Conservation (phyloP, 768 basidiomycete genomes). For the Leccinum obscurum region DNA sequence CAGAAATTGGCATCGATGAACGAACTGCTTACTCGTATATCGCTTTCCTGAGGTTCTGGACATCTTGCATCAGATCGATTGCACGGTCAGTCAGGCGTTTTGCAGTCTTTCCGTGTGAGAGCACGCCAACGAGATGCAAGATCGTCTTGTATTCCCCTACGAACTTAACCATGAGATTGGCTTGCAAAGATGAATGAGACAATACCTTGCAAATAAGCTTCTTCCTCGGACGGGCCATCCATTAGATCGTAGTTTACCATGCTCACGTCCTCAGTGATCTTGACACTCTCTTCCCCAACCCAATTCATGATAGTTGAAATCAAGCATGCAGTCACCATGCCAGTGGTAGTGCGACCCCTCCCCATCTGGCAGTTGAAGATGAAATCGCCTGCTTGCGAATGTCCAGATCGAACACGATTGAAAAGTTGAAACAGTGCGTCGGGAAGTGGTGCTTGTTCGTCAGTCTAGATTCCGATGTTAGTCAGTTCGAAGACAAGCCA, state of each 20-base stretch:
- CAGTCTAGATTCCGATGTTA: conserved; percentile 60
- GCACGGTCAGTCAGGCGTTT: conserved; percentile 88
- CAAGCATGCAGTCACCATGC: conserved; percentile 89
- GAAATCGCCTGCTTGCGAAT: conserved; percentile 69
- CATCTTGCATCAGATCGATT: conserved; percentile 92
- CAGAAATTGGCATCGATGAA: neutral
- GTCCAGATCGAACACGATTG: conserved; percentile 61
- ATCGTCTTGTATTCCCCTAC: conserved; percentile 98
- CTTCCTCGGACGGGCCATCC: conserved; percentile 84
- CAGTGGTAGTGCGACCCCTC: conserved; percentile 88
- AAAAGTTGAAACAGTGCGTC: conserved; percentile 79
- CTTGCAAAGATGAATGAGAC: neutral
- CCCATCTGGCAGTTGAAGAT: conserved; percentile 99
- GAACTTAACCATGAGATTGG: neutral
- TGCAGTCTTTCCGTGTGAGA: conserved; percentile 89
- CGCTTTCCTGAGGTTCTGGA: conserved; percentile 94
- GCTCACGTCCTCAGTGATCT: conserved; percentile 36
- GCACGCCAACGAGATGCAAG: conserved; percentile 87
- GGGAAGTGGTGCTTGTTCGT: conserved; percentile 95
- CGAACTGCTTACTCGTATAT: conserved; percentile 78
- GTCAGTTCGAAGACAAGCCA: neutral
- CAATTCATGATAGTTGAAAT: conserved; percentile 75
- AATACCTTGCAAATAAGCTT: conserved; percentile 83
- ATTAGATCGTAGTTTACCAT: conserved; percentile 62
- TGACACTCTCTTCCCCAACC: conserved; percentile 44